Conservation (phyloP, 2,329 filamentous ascomycete genomes). For the Juglanconis sp. region DNA sequence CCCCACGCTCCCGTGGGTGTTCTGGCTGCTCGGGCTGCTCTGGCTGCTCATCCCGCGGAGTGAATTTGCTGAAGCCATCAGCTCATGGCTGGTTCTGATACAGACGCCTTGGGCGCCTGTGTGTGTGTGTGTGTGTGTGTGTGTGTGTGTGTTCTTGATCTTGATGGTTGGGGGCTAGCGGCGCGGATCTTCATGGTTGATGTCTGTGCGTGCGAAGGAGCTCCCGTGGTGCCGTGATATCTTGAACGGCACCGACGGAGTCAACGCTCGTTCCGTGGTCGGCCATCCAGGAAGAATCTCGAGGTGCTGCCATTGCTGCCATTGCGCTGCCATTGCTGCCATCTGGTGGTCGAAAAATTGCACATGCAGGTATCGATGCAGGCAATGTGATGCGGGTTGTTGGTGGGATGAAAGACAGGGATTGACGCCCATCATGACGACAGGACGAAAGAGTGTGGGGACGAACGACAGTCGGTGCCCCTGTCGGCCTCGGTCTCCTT, state of each 20-base stretch:
- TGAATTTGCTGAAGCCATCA: constrained; percentile 6
- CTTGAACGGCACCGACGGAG: background rate
- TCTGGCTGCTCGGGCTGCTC: background rate
- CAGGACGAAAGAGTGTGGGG: background rate
- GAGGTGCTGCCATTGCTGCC: background rate
- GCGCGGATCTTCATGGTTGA: background rate
- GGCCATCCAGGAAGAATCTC: background rate
- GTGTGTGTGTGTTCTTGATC: too few species aligned
- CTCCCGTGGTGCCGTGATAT: background rate
- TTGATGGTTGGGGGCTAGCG: background rate
- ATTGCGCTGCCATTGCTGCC: too few species aligned
- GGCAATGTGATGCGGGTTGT: background rate
- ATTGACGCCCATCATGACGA: background rate
- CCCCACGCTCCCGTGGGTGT: constrained; percentile 3
- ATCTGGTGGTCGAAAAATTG: background rate
- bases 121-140: too few species aligned
- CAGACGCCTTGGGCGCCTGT: too few species aligned
- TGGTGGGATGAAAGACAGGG: background rate
- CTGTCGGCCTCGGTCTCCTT: background rate
- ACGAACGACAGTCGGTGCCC: too few species aligned
- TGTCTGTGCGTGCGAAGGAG: background rate
- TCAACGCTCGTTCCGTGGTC: constrained; percentile 9
- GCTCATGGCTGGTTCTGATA: constrained; percentile 1
- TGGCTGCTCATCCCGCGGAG: background rate
- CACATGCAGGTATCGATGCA: background rate